A percentile compares a stretch with the other conserved stretches of the same genome.
These are phyloP conservation scores for Populus pruinosa DNA, from an alignment of 345 rosid genomes.

Conservation along the genomic window DNA sequence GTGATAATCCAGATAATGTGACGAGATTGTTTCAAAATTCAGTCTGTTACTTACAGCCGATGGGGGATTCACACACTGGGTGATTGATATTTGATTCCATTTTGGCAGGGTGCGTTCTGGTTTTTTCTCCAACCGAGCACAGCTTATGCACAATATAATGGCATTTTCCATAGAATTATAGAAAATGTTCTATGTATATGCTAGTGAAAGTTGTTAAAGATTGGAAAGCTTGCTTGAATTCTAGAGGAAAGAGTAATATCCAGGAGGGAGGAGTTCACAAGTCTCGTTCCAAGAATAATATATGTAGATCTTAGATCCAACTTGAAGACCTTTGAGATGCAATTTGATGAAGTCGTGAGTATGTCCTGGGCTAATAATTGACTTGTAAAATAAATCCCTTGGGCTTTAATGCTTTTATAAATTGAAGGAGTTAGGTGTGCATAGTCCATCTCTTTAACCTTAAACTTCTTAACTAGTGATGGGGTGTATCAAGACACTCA, in stretches of 20 bases:
- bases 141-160: constrained; percentile 19
- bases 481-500: no score
- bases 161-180: constrained; percentile 22
- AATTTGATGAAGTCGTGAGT: no score
- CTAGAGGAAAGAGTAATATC: constrained; percentile 10
- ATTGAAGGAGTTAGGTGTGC: no score
- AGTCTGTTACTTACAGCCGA: constrained; percentile 17
- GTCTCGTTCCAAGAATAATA: constrained; percentile 18
- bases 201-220: neutral
- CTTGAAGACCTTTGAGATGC: no score
- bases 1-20: no score
- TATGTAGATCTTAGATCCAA: no score
- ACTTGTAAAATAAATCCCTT: no score
- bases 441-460: no score
- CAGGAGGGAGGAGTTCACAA: constrained; percentile 24
- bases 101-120: constrained; percentile 29
- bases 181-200: neutral
- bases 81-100: constrained; percentile 24
- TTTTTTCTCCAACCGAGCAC: constrained; percentile 23
- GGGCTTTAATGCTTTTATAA: no score
- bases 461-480: no score
- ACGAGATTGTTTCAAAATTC: constrained; percentile 26
- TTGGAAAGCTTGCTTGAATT: constrained; percentile 18
- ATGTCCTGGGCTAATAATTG: no score
- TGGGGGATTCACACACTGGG: constrained; percentile 28